Conservation (phyloP, 2,329 filamentous ascomycete genomes). For the Cadophora gregata region DNA sequence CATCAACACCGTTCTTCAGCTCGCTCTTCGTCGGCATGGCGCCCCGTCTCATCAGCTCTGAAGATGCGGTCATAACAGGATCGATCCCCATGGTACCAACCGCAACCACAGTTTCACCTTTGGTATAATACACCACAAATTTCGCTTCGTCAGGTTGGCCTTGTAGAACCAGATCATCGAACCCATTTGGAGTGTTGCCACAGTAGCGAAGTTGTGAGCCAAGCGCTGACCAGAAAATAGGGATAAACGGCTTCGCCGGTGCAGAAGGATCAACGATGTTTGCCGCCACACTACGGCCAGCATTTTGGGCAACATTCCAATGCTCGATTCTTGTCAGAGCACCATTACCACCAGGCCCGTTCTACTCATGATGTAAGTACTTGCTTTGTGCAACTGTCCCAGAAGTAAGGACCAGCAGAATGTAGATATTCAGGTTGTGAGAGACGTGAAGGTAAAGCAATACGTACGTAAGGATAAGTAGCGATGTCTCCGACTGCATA, state of each 20-base stretch:
- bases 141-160: conserved; percentile 79
- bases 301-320: conserved; percentile 97
- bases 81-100: conserved; percentile 92
- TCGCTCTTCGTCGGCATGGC: conserved; percentile 86
- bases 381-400: neutral
- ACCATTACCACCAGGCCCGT: conserved; percentile 83
- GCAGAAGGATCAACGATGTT: conserved; percentile 73
- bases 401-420: neutral
- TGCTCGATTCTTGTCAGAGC: conserved; percentile 86
- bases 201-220: conserved; percentile 92
- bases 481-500: conserved; percentile 96
- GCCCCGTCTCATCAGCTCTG: conserved; percentile 81
- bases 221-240: conserved; percentile 95
- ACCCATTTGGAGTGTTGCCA: conserved; percentile 82
- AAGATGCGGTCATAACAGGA: conserved; percentile 81
- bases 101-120: conserved; percentile 85
- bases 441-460: neutral
- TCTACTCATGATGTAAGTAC: conserved; percentile 35
- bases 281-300: conserved; percentile 78
- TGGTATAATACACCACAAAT: conserved; percentile 89
- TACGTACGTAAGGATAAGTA: conserved; percentile 76
- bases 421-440: neutral
- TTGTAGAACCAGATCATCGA: conserved; percentile 82
- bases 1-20: conserved; percentile 64
- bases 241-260: conserved; percentile 77